A percentile compares a stretch with the other conserved stretches of the same genome.
phyloP scores from a whole-genome alignment of 495 filamentous ascomycete genomes.

The Symbiotaphrina buchneri region DNA sequence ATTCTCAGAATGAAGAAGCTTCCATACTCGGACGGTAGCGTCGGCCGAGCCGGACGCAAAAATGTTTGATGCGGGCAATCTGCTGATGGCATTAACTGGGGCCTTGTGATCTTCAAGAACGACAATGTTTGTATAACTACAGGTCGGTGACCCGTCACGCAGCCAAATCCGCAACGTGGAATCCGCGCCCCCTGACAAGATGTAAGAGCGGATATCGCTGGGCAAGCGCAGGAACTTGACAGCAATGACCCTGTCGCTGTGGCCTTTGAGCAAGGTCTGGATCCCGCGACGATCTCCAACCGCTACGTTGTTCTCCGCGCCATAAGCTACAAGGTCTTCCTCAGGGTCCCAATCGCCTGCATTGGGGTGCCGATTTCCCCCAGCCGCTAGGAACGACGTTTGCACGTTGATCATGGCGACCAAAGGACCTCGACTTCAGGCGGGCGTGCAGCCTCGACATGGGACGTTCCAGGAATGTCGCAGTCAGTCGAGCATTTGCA shows the following conservation, averaged over 20 bases:
- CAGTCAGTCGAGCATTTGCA: too few species aligned
- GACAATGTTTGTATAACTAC: constrained; percentile 19
- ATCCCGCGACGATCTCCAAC: constrained; percentile 35
- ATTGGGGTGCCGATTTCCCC: constrained; percentile 73
- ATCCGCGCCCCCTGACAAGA: constrained; percentile 70
- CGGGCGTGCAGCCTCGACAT: too few species aligned
- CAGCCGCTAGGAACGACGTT: constrained; percentile 52
- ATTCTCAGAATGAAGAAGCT: constrained; percentile 19
- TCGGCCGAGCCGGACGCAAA: constrained; percentile 62
- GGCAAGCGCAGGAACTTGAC: constrained; percentile 48
- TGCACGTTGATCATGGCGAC: constrained; percentile 25
- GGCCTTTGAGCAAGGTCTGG: constrained; percentile 48
- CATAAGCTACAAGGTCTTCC: constrained; percentile 61
- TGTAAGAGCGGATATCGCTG: constrained; percentile 21
- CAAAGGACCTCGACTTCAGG: too few species aligned
- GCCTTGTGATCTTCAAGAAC: constrained; percentile 39
- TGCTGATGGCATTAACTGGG: constrained; percentile 60
- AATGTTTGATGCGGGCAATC: constrained; percentile 24
- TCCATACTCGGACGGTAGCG: constrained; percentile 64
- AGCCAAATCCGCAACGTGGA: constrained; percentile 57
- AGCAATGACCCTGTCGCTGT: constrained; percentile 61
- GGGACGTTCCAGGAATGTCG: too few species aligned
- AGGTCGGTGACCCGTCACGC: constrained; percentile 6
- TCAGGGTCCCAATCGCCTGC: constrained; percentile 74
- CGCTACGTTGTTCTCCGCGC: constrained; percentile 70